Base-by-base conservation (phyloP, 2,329 filamentous ascomycete genomes). In the Chaetothyriales sp. region DNA sequence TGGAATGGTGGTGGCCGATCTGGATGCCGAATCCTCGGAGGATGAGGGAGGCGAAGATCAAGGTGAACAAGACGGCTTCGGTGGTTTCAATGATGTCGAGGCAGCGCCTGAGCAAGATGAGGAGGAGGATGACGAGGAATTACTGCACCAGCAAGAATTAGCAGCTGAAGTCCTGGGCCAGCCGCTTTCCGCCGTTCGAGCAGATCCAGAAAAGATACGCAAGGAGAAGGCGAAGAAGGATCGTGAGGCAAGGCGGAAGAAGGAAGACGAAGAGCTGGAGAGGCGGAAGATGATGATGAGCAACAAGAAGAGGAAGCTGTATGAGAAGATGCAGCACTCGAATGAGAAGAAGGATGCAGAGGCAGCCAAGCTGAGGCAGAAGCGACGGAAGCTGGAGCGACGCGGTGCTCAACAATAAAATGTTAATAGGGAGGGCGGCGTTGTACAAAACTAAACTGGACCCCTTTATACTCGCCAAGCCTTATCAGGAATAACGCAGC, bases 201-300 rank as follows among this genome's bases (percentile, higher is more conserved):
- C 70, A 70, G 18, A 70, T 79, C 52, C 74, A 76, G 61, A 68
- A 72, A 80, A 76, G 67, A 73, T 71, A 52, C 83, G 68, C 79
- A 78, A 74, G 59, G 84, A 85, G 64, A 79, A 79, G 61, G 72
- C 82, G 26, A 75, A 78, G 59, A 83, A 83, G 72, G 82, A 85
- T 69, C 78, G 80, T 36, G 78, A 80, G 53, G 76, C 75, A 65
- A 77, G 79, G 61, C 65, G 69, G 61, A 70, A 69, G 57, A 71
- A 77, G 62, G 85, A 92, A 64, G 81, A 84, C 3, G 92, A 96
- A 68, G 89, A 96, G 62, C 69, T 93, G 52, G 88, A 95, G 68
- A 78, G 90, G 56, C 83, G 86, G 66, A 95, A 95, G 79, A 92
- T 93, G 73, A 98, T 98, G 92, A 82, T 96, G 74, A 86, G 84